Base-by-base conservation (phyloP, 108 stramenopile genomes). In the Nitzschia sp. region DNA sequence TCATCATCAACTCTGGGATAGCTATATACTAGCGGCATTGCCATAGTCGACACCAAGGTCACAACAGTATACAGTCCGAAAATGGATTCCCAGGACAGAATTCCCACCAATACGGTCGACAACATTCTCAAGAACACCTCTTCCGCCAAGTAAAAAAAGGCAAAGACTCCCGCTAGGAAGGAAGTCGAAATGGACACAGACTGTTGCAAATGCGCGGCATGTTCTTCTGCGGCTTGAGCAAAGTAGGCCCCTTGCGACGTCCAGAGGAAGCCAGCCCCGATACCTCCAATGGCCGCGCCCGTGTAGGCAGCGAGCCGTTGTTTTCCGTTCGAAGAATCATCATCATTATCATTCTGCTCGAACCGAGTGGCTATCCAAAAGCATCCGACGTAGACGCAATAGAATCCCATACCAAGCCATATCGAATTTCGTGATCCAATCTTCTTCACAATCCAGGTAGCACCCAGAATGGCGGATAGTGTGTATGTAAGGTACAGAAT, bases 161-260 rank as follows among this genome's bases (percentile, higher is more conserved):
- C 93, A 75, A 89, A 91, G 9, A 85, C 75, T 23, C 85, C 87
- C 27, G 81, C 86, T 8, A 94, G 65, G 16, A 16, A 54, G 2
- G 84, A 67, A 13, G 86, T 91, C 21, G 84, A 79, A 38, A 73
- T 67, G 30, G 79, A 75, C 0, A 57, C 28, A 17, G 47, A 25
- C 16, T 29, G 25, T 16, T 64, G 29, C 17, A 21, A 13, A 35
- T 58, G 38, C 15, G 52, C 44, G 9, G 89, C 86, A 79, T 87
- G 80, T 21, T 83, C 68, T 63, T 78, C 71, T 23, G 85, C 82
- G 3, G 87, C 73, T 4, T 27, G 71, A 0, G 75, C 44, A 67
- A 94, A 90, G 78, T 85, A 94, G 45, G 86, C 61, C 2, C 92
- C 92, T 58, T 94, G 92, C 19, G 86, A 80, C 22, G 85, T 87